Evolutionary conservation across 2,329 filamentous ascomycete species (phyloP).

Genomic region (Chaetomium strumarium): DNA sequence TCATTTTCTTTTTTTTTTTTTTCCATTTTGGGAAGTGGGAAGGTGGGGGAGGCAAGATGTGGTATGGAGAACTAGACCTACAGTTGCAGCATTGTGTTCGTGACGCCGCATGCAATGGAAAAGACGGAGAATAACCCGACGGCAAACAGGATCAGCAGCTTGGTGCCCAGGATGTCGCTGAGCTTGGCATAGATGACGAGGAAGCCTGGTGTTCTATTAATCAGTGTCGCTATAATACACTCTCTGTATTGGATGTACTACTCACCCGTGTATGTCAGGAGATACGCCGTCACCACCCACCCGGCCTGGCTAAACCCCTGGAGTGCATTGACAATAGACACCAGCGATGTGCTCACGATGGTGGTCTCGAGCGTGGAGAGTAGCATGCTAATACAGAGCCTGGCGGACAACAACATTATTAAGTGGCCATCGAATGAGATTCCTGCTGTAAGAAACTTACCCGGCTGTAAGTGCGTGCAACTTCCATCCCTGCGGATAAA

Average conservation of each 20-base stretch:
- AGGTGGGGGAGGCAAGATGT: too few species aligned
- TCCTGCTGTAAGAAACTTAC: not conserved
- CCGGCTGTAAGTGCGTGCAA: constrained; percentile 13
- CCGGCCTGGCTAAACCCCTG: constrained; percentile 31
- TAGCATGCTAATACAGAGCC: constrained; percentile 29
- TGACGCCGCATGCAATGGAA: constrained; percentile 34
- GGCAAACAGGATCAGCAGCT: constrained; percentile 32
- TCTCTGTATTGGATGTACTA: not conserved
- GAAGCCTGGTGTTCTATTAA: constrained; percentile 31
- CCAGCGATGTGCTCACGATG: constrained; percentile 46
- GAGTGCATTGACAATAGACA: constrained; percentile 38
- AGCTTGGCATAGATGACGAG: constrained; percentile 39
- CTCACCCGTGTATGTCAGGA: constrained; percentile 43
- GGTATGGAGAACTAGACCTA: constrained; percentile 13
- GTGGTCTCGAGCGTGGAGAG: constrained; percentile 44
- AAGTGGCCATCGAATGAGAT: too few species aligned
- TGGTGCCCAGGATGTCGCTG: constrained; percentile 41
- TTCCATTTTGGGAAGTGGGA: too few species aligned
- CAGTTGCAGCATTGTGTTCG: constrained; percentile 30
- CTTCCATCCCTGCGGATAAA: constrained; percentile 12
- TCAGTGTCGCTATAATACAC: not conserved
- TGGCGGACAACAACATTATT: not conserved
- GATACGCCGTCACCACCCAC: constrained; percentile 45
- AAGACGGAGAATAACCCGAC: constrained; percentile 34
- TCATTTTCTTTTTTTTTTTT: too few species aligned